Evolutionary conservation across 2,329 filamentous ascomycete genomes (phyloP), one percentile per base, ranked within the genome.

Genomic region (Orbilia oligospora): DNA sequence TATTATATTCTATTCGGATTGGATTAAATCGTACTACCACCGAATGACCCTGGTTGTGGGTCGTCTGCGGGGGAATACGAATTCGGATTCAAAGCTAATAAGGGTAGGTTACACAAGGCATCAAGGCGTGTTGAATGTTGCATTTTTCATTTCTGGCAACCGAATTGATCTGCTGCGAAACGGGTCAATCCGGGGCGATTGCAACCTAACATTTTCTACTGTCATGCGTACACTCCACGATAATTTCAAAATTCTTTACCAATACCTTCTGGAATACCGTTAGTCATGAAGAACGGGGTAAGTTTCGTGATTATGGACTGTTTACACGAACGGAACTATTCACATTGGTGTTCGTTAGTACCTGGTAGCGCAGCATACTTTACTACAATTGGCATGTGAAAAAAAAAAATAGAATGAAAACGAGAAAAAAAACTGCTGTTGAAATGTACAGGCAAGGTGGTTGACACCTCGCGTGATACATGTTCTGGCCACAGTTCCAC

Each of bases 311-410:
- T 58, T 36, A 14, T 53, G 8, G 48, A 24, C 16, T 16, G 48
- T 53, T 30, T n/a, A n/a, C n/a, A 30, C 12, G 58, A 67, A 56
- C 38, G n/a, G 65, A 36, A 4, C 12, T 9, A 5, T 10, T 38
- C 12, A 38, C 38, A 41, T 14, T 41, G 5, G n/a, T 8, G 8
- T 36, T 41, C 6, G 12, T 44, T 27, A 55, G 51, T 33, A 55
- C 33, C 51, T 30, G 18, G 8, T 44, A 44, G 44, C 9, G 9
- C 53, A 38, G 30, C 22, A 65, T 27, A 46, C 20, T 51, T 51
- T 71, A 36, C 56, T 16, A 36, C 48, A 71, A 55, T 30, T 64
- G 68, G 68, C 56, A 71, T 64, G 58, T 65, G 56, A 71, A 71
- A n/a, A 36, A 36, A 41, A 30, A 8, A 33, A 33, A 46, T 24